phyloP scores from a whole-genome alignment of 768 basidiomycete genomes.

The Lepiota subincarnata region DNA sequence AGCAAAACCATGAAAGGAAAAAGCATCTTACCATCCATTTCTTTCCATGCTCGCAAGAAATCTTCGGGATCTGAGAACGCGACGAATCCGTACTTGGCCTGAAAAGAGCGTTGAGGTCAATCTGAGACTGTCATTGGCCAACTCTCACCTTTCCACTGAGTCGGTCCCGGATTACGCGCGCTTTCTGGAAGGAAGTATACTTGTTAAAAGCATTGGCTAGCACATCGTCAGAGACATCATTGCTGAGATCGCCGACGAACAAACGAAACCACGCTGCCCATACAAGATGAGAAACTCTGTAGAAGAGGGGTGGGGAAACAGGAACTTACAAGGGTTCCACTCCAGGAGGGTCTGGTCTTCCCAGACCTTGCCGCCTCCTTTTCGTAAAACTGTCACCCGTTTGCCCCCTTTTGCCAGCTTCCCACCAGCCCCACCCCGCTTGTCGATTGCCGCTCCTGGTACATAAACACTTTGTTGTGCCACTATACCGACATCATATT shows the following conservation, averaged over 20 bases:
- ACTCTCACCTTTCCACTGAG: constrained; percentile 80
- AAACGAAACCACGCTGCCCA: constrained; percentile 88
- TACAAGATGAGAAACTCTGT: constrained; percentile 10
- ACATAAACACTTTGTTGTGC: constrained; percentile 92
- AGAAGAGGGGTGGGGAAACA: constrained; percentile 4
- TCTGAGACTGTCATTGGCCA: not conserved
- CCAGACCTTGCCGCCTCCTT: constrained; percentile 96
- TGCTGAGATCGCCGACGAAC: constrained; percentile 96
- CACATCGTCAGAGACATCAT: constrained; percentile 96
- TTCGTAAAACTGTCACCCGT: constrained; percentile 88
- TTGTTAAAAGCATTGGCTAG: constrained; percentile 90
- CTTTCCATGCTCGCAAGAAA: constrained; percentile 97
- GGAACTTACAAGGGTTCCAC: constrained; percentile 88
- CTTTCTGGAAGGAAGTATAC: constrained; percentile 91
- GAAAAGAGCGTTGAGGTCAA: constrained; percentile 5
- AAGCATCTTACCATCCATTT: constrained; percentile 84
- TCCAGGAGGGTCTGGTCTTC: constrained; percentile 96
- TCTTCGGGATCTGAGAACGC: constrained; percentile 98
- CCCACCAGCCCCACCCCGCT: constrained; percentile 79
- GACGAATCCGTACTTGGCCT: constrained; percentile 98
- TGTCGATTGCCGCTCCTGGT: constrained; percentile 87
- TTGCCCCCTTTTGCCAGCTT: constrained; percentile 89
- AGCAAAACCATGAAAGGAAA: constrained; percentile 2
- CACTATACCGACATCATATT: constrained; percentile 87
- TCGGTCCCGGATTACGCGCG: constrained; percentile 91